Evolutionary conservation across 2,329 filamentous ascomycete species (phyloP).

Genomic region (Metarhizium album): DNA sequence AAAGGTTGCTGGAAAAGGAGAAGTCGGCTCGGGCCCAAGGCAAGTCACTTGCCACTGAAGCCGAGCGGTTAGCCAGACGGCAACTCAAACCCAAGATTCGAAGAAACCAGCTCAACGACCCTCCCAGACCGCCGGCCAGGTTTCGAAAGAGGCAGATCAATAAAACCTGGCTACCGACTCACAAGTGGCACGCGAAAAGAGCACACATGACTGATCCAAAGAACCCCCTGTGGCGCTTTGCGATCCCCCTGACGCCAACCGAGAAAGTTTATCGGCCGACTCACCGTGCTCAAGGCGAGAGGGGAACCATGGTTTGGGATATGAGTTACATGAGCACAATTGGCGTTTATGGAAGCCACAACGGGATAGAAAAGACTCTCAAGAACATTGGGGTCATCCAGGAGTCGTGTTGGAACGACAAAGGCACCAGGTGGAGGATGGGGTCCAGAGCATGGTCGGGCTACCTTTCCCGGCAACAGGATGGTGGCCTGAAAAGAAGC

Average conservation of each 20-base stretch:
- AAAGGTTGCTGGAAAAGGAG: conserved; percentile 24
- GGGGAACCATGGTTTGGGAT: conserved; percentile 82
- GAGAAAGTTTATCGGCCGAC: conserved; percentile 84
- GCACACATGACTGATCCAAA: conserved; percentile 76
- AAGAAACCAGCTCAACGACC: conserved; percentile 55
- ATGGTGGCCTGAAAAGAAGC: conserved; percentile 37
- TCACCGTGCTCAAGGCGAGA: conserved; percentile 64
- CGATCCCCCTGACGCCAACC: conserved; percentile 73
- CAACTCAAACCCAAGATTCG: conserved; percentile 53
- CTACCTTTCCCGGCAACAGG: conserved; percentile 40
- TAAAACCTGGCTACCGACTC: conserved; percentile 92
- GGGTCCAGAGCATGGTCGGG: conserved; percentile 40
- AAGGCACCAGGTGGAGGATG: conserved; percentile 59
- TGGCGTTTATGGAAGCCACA: conserved; percentile 55
- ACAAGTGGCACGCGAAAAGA: conserved; percentile 87
- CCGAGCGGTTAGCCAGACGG: conserved; percentile 12
- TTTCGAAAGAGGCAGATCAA: conserved; percentile 77
- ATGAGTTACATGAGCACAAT: conserved; percentile 90
- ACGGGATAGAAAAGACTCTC: conserved; percentile 56
- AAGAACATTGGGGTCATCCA: conserved; percentile 52
- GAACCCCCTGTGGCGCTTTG: conserved; percentile 80
- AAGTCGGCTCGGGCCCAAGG: conserved; percentile 12
- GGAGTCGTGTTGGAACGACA: conserved; percentile 49
- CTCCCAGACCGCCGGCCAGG: conserved; percentile 45
- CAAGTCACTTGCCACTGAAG: conserved; percentile 5